Percentiles rank a stretch among this genome's conserved stretches.
Evolutionary conservation across 2,329 filamentous ascomycete genomes (phyloP).

Genomic region (Colletotrichum destructivum): DNA sequence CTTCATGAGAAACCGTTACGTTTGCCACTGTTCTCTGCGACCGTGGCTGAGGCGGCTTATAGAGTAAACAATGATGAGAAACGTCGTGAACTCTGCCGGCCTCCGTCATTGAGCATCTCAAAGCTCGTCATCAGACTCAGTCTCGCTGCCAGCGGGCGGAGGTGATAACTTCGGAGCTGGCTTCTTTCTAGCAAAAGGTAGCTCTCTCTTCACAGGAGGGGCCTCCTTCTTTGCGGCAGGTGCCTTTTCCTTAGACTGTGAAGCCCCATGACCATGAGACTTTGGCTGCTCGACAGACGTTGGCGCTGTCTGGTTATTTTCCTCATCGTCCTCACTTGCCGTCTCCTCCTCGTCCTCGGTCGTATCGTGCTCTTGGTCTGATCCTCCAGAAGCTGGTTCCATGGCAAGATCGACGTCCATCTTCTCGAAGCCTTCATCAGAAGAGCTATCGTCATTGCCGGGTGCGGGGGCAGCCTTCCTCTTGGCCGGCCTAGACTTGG

Average conservation of each 20-base stretch:
- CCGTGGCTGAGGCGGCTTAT: no score
- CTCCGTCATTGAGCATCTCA: conserved; percentile 48
- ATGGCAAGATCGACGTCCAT: conserved; percentile 64
- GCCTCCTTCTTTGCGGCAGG: conserved; percentile 12
- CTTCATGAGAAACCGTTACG: conserved; percentile 1
- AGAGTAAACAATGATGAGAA: neutral
- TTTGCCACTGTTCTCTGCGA: neutral
- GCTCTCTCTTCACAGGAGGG: conserved; percentile 56
- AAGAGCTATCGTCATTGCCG: conserved; percentile 56
- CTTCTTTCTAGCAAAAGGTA: conserved; percentile 62
- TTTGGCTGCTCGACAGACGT: conserved; percentile 28
- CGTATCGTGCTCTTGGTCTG: conserved; percentile 54
- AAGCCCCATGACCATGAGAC: conserved; percentile 14
- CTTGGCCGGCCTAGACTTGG: conserved; percentile 63
- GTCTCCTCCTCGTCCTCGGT: conserved; percentile 58
- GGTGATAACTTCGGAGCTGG: conserved; percentile 46
- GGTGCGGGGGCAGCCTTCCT: conserved; percentile 61
- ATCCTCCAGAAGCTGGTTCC: conserved; percentile 45
- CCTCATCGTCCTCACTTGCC: conserved; percentile 59
- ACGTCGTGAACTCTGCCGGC: neutral
- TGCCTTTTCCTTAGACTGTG: conserved; percentile 34
- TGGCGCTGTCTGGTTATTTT: conserved; percentile 53
- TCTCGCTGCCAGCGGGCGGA: conserved; percentile 59
- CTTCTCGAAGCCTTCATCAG: conserved; percentile 63
- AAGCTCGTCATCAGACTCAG: conserved; percentile 71